A percentile compares a stretch with the other conserved stretches of the same genome.
Evolutionary conservation across 1,284 basidiomycete species (phyloP).

Genomic region (Irpex lacteus): DNA sequence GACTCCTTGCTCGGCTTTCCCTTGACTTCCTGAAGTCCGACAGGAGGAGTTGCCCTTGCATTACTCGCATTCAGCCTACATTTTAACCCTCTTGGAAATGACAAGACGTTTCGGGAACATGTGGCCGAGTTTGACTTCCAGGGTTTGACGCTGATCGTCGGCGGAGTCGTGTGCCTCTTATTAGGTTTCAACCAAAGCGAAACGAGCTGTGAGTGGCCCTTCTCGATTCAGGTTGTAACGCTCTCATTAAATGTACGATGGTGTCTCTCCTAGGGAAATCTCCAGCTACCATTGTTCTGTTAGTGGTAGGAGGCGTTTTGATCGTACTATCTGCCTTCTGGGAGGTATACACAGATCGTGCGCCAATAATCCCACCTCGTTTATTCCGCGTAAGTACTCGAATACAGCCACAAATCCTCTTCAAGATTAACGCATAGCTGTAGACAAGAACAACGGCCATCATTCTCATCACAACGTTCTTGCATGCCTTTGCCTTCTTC

Average conservation of each 20-base stretch:
- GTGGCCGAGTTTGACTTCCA: constrained; percentile 68
- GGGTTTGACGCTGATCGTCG: constrained; percentile 66
- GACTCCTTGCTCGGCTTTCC: not conserved
- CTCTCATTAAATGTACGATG: not conserved
- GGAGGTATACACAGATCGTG: constrained; percentile 64
- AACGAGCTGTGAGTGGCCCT: constrained; percentile 45
- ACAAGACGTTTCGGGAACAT: constrained; percentile 52
- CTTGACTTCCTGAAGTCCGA: not conserved
- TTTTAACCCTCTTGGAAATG: constrained; percentile 33
- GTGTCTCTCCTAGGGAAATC: constrained; percentile 21
- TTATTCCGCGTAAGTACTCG: constrained; percentile 55
- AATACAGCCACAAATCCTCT: not conserved
- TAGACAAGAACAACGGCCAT: constrained; percentile 73
- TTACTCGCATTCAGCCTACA: constrained; percentile 1
- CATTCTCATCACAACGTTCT: constrained; percentile 54
- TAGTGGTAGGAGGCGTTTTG: constrained; percentile 60
- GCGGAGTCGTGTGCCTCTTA: constrained; percentile 70
- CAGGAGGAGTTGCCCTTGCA: constrained; percentile 1
- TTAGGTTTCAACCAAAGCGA: constrained; percentile 77
- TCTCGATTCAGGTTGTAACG: not conserved
- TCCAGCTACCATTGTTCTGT: constrained; percentile 62
- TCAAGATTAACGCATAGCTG: constrained; percentile 65
- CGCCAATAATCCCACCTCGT: constrained; percentile 75
- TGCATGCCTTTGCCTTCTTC: constrained; percentile 71
- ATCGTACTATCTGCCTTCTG: constrained; percentile 55